A percentile compares a stretch with the other conserved stretches of the same genome.
phyloP scores from a whole-genome alignment of 495 filamentous ascomycete genomes.

The Neurospora pannonica region DNA sequence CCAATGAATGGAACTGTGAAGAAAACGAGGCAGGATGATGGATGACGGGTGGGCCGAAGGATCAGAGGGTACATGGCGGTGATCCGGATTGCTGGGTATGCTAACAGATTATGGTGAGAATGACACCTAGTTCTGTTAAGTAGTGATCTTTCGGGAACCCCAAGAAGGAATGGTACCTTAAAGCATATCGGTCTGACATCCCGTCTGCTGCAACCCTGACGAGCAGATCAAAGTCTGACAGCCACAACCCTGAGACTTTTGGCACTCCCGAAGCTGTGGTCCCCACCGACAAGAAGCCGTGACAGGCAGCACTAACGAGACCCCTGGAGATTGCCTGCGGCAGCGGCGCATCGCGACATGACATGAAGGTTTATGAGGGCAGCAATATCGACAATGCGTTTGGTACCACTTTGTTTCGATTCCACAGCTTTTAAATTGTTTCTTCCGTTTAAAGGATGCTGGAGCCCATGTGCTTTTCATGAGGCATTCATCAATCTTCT shows the following conservation, averaged over 20 bases:
- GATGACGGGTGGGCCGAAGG: background rate
- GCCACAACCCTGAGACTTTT: background rate
- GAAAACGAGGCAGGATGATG: background rate
- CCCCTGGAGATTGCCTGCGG: background rate
- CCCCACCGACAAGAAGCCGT: background rate
- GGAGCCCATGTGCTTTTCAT: background rate
- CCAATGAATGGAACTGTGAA: background rate
- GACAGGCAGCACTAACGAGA: background rate
- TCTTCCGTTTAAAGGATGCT: no score
- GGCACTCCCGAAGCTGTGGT: background rate
- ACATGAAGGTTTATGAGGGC: background rate
- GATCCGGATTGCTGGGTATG: background rate
- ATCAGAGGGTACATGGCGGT: background rate
- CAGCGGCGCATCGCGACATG: background rate
- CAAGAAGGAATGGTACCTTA: background rate
- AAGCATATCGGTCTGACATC: background rate
- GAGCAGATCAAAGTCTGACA: background rate
- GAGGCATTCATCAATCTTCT: background rate
- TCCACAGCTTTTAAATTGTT: background rate
- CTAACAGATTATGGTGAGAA: background rate
- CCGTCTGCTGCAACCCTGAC: background rate
- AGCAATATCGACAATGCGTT: background rate
- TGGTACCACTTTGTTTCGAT: background rate
- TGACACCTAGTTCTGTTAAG: background rate
- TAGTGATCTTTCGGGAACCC: background rate